Evolutionary conservation across 2,329 filamentous ascomycete genomes (phyloP), one percentile per base, ranked within the genome.

Genomic region (Colletotrichum melonis): DNA sequence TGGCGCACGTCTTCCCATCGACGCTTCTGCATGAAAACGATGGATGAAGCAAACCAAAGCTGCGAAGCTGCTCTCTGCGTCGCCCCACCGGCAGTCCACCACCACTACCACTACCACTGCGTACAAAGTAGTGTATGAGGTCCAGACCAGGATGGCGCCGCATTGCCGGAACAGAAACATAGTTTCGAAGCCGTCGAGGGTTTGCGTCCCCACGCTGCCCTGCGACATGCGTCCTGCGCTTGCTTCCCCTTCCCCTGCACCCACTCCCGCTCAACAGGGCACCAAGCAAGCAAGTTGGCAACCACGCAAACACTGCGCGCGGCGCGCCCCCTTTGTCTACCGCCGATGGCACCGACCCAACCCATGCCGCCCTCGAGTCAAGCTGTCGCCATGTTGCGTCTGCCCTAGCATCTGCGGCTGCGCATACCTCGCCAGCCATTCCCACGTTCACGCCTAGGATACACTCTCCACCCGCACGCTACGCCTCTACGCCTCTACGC

Each of bases 181-280:
- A 57, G 55, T 57, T 57, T 32, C 55, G 55, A 57, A 28, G 26
- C n/a, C 22, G 57, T 59, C 57, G 57, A 59, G 57, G 57, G n/a
- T 35, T 59, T 14, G n/a, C 22, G 32, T 24, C 57, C 57, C 30
- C 55, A 35, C 16, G 28, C 42, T 49, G 42, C 42, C 42, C 42
- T 49, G 42, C 42, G 42, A 49, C 42, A 49, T 49, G 42, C 42
- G 42, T 49, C 19, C 42, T n/a, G 42, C 42, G 16, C 19, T 22
- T 49, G 42, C 42, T 49, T 49, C 7, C 42, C 42, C 42, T 49
- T 49, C 19, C 42, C 42, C 42, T 49, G 42, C 42, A 56, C 9
- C 54, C 54, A 56, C 54, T 35, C 9, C 22, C 54, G 19, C 54
- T 35, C 32, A 12, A 11, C 54, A 22, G 52, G 38, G 38, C 38